These are phyloP conservation scores for Pelargonium fulgidum DNA, from an alignment of 441 rosid species.

Conservation along the genomic window DNA sequence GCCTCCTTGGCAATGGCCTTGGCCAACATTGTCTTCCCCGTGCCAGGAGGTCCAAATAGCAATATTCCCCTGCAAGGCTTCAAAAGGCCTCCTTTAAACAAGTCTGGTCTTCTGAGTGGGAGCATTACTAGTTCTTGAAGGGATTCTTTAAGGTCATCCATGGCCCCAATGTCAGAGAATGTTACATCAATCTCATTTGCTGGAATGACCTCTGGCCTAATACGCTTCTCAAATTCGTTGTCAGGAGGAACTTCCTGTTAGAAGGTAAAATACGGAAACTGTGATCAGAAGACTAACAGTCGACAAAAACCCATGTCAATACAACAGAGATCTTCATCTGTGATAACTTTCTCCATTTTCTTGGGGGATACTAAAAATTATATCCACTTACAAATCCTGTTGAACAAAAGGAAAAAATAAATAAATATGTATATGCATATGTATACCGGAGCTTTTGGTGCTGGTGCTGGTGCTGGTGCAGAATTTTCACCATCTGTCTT, in stretches of 20 bases:
- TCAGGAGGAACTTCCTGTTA: constrained; percentile 44
- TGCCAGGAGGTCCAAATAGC: constrained; percentile 95
- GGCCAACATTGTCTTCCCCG: constrained; percentile 94
- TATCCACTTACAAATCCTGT: background rate
- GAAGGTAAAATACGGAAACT: background rate
- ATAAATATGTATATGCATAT: background rate
- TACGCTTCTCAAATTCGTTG: constrained; percentile 64
- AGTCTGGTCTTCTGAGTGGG: constrained; percentile 65
- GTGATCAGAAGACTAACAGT: background rate
- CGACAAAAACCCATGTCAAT: background rate
- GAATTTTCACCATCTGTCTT: constrained; percentile 38
- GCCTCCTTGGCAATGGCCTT: constrained; percentile 97
- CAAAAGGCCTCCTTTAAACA: constrained; percentile 56
- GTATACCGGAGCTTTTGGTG: constrained; percentile 41
- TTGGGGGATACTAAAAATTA: background rate
- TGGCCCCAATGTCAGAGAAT: constrained; percentile 60
- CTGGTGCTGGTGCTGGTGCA: constrained; percentile 18
- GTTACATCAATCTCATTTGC: constrained; percentile 51
- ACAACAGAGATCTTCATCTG: background rate
- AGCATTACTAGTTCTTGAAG: constrained; percentile 81
- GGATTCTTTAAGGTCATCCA: constrained; percentile 61
- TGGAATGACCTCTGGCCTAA: constrained; percentile 73
- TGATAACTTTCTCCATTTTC: background rate
- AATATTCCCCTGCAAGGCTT: constrained; percentile 74
- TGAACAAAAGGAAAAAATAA: too few species aligned